Evolutionary conservation across 331 rosid genomes (phyloP).

Genomic region (Quercus phellos): DNA sequence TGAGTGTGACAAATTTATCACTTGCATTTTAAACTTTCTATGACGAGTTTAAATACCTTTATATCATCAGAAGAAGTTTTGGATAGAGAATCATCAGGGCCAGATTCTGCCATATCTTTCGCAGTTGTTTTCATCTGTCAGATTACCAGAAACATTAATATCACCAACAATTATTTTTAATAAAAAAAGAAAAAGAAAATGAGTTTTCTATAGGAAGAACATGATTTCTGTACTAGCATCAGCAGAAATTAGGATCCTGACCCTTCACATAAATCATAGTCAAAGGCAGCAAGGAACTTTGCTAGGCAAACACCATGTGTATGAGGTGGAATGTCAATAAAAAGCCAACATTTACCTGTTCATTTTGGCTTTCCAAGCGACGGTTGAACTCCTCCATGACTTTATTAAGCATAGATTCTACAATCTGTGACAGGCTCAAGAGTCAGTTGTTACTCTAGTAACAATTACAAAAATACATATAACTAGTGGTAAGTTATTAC

Average conservation of each 20-base stretch:
- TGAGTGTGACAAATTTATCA: not conserved
- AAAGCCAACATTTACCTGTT: slow-evolving; percentile 35
- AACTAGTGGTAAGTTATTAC: not conserved
- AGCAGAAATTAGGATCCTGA: not conserved
- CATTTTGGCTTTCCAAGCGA: slow-evolving; percentile 44
- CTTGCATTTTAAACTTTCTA: not conserved
- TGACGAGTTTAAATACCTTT: slow-evolving; percentile 38
- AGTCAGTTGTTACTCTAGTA: not conserved
- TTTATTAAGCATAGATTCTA: slow-evolving; percentile 69
- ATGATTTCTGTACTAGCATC: not conserved
- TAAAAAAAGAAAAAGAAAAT: not conserved
- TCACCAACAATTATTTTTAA: not conserved
- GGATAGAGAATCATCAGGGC: slow-evolving; percentile 31
- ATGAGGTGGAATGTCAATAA: slow-evolving; percentile 3
- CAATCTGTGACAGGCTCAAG: slow-evolving; percentile 38
- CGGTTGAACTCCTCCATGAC: slow-evolving; percentile 73
- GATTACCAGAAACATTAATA: not conserved
- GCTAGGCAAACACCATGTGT: not conserved
- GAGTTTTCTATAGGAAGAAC: not conserved
- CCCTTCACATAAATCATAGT: not conserved
- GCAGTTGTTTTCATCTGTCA: slow-evolving; percentile 49
- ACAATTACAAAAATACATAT: not conserved
- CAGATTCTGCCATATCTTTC: slow-evolving; percentile 29
- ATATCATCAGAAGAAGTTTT: slow-evolving; percentile 34
- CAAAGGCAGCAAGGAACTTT: not conserved